Evolutionary conservation across 805 yeast genomes (phyloP), one percentile per base, ranked within the genome.

Genomic region (Zygosaccharomyces siamensis): DNA sequence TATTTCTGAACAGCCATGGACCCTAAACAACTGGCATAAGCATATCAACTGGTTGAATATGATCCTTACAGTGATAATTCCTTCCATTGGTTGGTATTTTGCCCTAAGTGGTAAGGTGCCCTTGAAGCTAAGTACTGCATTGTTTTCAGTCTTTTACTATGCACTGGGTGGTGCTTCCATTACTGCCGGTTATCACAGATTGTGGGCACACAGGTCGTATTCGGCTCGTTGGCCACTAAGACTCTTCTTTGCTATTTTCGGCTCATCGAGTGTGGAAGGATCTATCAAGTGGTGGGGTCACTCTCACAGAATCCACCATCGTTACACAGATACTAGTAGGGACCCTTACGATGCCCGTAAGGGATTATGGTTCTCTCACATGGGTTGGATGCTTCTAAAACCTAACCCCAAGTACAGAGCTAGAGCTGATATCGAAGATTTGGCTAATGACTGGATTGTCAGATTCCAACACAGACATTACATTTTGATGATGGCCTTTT

Each of bases 281-380:
- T 84, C 92, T 37, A 81, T 86, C 67, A 86, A 86, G 68, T 86
- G 93, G 93, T 86, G 95, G 95, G 80, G 84, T 42, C 93, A 86
- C 66, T 77, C 85, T 45, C 95, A 86, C 70, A 79, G 95, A 77
- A 76, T 86, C 48, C 95, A 86, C 67, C 95, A 86, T 71, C 77
- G 95, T 72, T 86, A 84, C 70, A 86, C 93, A 4, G 95, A 86
- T 69, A 86, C 93, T 24, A 63, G 67, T 48, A 80, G 92, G 73
- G 95, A 86, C 68, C 95, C 95, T 45, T 86, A 86, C 63, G 93
- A 86, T 64, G 93, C 95, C 16, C 78, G 90, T 72, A 74, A 73
- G 61, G 95, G 95, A 14, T 81, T 86, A 67, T 85, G 90, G 89
- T 86, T 77, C 64, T 79, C 88, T 27, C 95, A 86, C 71, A 72